Evolutionary conservation across 2,329 filamentous ascomycete species (phyloP).

Genomic region (Curvularia hawaiiensis): DNA sequence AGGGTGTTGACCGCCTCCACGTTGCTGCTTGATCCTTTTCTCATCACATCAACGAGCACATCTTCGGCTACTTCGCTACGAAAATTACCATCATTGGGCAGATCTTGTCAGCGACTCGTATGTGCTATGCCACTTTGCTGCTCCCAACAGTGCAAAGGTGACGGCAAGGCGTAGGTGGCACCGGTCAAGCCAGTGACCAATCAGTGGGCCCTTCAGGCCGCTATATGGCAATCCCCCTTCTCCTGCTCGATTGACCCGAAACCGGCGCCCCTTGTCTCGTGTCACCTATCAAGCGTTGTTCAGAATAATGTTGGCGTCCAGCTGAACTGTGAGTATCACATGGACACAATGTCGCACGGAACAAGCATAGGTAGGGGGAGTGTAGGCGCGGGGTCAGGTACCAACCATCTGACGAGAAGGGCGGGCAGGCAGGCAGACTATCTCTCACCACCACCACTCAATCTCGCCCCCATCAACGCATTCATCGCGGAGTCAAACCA

Average conservation of each 20-base stretch:
- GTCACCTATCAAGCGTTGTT: slow-evolving; percentile 9
- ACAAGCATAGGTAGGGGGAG: not conserved
- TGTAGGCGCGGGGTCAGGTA: slow-evolving; percentile 12
- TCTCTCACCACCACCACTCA: not conserved
- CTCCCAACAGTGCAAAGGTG: not conserved
- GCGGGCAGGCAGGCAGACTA: not conserved
- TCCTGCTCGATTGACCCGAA: slow-evolving; percentile 7
- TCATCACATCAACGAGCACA: not conserved
- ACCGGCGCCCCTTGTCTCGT: slow-evolving; percentile 12
- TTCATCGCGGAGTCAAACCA: not conserved
- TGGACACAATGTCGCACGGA: slow-evolving; percentile 11
- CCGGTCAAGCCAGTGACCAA: slow-evolving; percentile 20
- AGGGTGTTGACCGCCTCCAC: not conserved
- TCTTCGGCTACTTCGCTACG: not conserved
- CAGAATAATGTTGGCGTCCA: slow-evolving; percentile 4
- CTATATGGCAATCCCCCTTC: slow-evolving; percentile 12
- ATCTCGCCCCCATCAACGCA: not conserved
- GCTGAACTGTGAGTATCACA: slow-evolving; percentile 5
- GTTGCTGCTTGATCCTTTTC: not conserved
- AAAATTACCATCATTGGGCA: not conserved
- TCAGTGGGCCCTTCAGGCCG: slow-evolving; percentile 7
- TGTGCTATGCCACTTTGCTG: slow-evolving; percentile 3
- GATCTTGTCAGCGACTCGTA: not conserved
- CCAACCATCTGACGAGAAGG: not conserved
- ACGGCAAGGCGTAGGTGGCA: not conserved